Conservation (phyloP, 1,284 basidiomycete genomes). For the Puccinia polysora region DNA sequence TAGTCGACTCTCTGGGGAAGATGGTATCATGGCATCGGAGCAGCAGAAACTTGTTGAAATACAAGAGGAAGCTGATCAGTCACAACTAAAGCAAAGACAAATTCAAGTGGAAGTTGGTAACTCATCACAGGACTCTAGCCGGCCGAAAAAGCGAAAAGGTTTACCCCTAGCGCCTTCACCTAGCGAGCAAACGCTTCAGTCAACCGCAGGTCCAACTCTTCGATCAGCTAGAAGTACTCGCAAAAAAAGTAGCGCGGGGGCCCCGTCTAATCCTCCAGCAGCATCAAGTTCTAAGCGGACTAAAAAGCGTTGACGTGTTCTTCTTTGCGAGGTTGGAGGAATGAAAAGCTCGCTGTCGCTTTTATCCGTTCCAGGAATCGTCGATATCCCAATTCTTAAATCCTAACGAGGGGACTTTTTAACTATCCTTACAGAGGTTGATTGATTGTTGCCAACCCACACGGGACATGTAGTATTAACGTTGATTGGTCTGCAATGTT, state of each 20-base stretch:
- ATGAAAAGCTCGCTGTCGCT: too few species aligned
- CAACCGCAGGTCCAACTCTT: slow-evolving; percentile 29
- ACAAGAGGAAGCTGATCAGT: neutral
- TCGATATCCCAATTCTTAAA: too few species aligned
- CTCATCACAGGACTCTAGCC: neutral
- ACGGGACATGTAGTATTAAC: too few species aligned
- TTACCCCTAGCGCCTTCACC: neutral
- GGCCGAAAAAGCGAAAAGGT: slow-evolving; percentile 32
- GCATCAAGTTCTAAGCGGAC: slow-evolving; percentile 4
- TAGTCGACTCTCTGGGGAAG: slow-evolving; percentile 14
- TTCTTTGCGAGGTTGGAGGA: too few species aligned
- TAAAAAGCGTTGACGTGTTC: slow-evolving; percentile 35
- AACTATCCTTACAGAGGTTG: too few species aligned
- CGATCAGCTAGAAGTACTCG: slow-evolving; percentile 35
- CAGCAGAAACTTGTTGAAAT: slow-evolving; percentile 9
- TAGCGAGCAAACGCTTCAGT: neutral
- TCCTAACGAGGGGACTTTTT: too few species aligned
- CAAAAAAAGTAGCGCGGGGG: slow-evolving; percentile 18
- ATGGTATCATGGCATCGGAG: slow-evolving; percentile 6
- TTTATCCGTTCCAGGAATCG: too few species aligned
- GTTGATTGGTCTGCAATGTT: too few species aligned
- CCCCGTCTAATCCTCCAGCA: neutral
- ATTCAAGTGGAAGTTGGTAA: neutral
- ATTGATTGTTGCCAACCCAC: too few species aligned
- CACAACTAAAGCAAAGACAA: neutral